phyloP scores from a whole-genome alignment of 2,329 filamentous ascomycete genomes.

The Colletotrichum sp. region DNA sequence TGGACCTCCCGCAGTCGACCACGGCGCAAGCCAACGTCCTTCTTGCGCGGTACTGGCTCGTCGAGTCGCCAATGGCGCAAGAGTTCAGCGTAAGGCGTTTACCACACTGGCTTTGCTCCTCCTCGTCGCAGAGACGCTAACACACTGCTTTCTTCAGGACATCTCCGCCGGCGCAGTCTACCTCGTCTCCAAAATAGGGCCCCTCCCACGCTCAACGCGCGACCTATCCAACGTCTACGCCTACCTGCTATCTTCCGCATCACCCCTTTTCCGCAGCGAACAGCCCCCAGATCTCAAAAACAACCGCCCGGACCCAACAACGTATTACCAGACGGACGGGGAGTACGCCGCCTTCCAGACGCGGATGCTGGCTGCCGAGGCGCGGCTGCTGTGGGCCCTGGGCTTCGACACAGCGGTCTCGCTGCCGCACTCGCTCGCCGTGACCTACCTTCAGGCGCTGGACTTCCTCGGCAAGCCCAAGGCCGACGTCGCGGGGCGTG shows the following conservation, averaged over 20 bases:
- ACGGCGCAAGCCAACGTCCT: conserved; percentile 86
- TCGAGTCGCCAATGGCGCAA: conserved; percentile 57
- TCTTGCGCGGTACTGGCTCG: conserved; percentile 80
- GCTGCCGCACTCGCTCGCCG: conserved; percentile 82
- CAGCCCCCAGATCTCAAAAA: conserved; percentile 23
- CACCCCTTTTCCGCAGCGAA: conserved; percentile 54
- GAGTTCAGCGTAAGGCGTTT: conserved; percentile 57
- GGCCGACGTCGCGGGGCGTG: conserved; percentile 63
- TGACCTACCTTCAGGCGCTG: conserved; percentile 92
- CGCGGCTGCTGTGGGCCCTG: conserved; percentile 74
- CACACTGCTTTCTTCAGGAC: conserved; percentile 56
- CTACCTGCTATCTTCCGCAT: conserved; percentile 72
- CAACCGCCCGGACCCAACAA: conserved; percentile 45
- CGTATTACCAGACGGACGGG: conserved; percentile 75
- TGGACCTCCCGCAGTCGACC: conserved; percentile 83
- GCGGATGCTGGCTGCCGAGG: conserved; percentile 75
- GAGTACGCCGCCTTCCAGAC: conserved; percentile 69
- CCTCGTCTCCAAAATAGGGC: conserved; percentile 81
- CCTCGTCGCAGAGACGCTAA: neutral
- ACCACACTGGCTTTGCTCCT: neutral
- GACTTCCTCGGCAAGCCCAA: conserved; percentile 61
- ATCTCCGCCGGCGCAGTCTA: conserved; percentile 83
- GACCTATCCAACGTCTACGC: conserved; percentile 85
- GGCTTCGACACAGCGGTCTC: conserved; percentile 82
- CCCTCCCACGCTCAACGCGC: conserved; percentile 75